A percentile compares a stretch with the other conserved stretches of the same genome.
phyloP scores from a whole-genome alignment of 495 filamentous ascomycete species.

The Penicillium soppii region DNA sequence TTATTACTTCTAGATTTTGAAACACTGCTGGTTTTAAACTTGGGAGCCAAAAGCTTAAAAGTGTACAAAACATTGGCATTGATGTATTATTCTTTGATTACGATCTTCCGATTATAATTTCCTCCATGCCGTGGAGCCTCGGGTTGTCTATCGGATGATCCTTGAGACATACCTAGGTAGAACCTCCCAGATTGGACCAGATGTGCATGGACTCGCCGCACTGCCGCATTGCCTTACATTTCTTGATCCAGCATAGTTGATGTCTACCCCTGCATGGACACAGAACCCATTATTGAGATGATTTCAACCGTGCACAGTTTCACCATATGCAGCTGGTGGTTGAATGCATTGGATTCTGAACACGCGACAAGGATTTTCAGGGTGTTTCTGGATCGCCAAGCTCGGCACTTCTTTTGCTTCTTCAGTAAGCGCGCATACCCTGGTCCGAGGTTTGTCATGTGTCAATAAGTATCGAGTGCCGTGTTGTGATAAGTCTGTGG shows the following conservation, averaged over 20 bases:
- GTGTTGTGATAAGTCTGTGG: not conserved
- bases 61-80: not conserved
- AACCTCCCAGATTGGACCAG: too few relatives aligned
- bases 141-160: too few relatives aligned
- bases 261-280: not conserved
- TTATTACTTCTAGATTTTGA: too few relatives aligned
- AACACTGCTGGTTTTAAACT: too few relatives aligned
- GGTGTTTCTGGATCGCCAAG: not conserved
- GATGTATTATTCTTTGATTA: not conserved
- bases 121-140: too few relatives aligned
- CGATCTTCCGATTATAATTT: not conserved
- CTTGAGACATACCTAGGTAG: too few relatives aligned
- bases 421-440: not conserved
- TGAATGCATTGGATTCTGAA: conserved; percentile 8
- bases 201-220: not conserved
- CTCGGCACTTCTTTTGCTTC: not conserved
- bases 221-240: not conserved
- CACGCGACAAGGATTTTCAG: conserved; percentile 7
- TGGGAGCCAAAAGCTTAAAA: too few relatives aligned
- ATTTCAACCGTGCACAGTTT: not conserved
- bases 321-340: conserved; percentile 1
- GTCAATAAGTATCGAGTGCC: not conserved
- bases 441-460: conserved; percentile 5
- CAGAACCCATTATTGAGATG: not conserved
- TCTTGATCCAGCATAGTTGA: not conserved